Conservation (phyloP, 139 green algal genomes). For the Chlamydomonas eustigma region DNA sequence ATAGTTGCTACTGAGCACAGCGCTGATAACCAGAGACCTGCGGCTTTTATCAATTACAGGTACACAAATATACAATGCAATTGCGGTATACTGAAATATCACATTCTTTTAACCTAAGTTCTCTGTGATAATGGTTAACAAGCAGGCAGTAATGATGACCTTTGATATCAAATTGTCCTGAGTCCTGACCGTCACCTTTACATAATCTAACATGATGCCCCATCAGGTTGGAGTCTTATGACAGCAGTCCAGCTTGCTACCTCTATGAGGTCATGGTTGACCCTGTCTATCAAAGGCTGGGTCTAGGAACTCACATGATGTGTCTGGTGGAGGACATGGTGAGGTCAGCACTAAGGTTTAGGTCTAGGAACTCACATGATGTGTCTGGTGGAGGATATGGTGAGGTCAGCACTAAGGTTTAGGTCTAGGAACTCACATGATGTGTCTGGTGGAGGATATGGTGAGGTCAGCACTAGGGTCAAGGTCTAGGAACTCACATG, state of each 20-base stretch:
- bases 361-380: background rate
- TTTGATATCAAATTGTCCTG: too few species aligned
- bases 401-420: background rate
- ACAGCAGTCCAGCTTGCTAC: background rate
- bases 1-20: background rate
- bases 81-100: too few species aligned
- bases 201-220: too few species aligned
- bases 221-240: conserved; percentile 2
- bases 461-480: background rate
- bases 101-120: too few species aligned
- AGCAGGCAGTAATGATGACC: too few species aligned
- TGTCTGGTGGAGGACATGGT: conserved; percentile 1
- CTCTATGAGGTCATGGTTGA: conserved; percentile 9
- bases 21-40: background rate
- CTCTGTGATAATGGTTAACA: too few species aligned
- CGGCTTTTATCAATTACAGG: background rate
- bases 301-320: background rate
- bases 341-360: background rate
- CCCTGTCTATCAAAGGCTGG: background rate
- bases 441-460: background rate
- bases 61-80: too few species aligned
- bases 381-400: background rate
- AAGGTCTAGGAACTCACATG: background rate
- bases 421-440: background rate
- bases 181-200: too few species aligned